Percentiles rank a stretch among this genome's conserved stretches.
Conservation (phyloP, 257 asterid genomes). For the Solanum pennellii region DNA sequence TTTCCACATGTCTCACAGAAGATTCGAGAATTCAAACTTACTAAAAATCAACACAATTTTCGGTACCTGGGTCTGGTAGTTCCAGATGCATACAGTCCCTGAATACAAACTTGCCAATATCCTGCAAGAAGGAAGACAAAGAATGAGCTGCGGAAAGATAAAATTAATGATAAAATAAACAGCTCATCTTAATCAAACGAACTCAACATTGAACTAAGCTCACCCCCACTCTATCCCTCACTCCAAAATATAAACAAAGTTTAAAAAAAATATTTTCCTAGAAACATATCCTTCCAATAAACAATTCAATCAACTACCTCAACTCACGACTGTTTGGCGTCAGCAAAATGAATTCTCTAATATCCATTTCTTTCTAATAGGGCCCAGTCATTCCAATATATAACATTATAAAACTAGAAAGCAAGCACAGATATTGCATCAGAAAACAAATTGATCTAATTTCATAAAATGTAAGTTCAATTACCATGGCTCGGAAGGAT, state of each 20-base stretch:
- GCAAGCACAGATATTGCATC: neutral
- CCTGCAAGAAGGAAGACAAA: constrained; percentile 31
- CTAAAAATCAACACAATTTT: neutral
- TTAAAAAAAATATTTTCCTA: neutral
- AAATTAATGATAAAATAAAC: neutral
- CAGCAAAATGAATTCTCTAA: neutral
- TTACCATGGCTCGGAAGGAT: constrained; percentile 45
- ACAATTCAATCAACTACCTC: neutral
- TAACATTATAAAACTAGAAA: neutral
- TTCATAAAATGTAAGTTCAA: neutral
- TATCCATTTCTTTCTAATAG: neutral
- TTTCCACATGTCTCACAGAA: neutral
- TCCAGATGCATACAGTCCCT: constrained; percentile 89
- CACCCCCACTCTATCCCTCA: neutral
- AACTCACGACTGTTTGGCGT: neutral
- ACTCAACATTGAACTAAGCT: neutral
- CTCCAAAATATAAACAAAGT: neutral
- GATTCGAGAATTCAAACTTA: neutral
- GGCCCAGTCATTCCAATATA: neutral
- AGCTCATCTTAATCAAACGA: neutral
- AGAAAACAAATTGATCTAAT: neutral
- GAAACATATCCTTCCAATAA: neutral
- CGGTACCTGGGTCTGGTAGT: constrained; percentile 86
- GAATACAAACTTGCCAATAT: constrained; percentile 84
- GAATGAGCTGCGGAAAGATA: neutral